phyloP scores from a whole-genome alignment of 495 filamentous ascomycete species.

The Penicillium nucicola region DNA sequence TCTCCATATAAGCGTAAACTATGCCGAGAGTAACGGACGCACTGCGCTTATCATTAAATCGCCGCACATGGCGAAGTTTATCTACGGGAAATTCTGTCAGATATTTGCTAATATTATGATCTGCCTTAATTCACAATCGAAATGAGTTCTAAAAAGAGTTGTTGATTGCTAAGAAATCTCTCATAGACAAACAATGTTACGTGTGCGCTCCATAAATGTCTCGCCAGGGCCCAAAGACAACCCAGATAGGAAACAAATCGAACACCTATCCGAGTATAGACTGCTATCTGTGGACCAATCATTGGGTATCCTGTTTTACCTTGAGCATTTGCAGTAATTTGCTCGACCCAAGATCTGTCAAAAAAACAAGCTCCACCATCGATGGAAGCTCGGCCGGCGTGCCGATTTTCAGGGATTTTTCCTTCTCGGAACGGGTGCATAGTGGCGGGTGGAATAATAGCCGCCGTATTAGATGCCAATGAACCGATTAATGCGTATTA shows the following conservation, averaged over 20 bases:
- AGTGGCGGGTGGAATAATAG: neutral
- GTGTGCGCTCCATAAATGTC: neutral
- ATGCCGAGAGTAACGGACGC: too few species aligned
- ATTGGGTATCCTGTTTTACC: neutral
- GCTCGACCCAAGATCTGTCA: neutral
- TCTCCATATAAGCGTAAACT: too few species aligned
- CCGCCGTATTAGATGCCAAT: neutral
- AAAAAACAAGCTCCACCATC: neutral
- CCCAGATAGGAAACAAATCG: neutral
- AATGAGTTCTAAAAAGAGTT: neutral
- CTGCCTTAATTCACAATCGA: neutral
- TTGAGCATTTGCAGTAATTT: neutral
- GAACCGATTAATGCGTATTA: neutral
- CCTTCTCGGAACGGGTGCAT: neutral
- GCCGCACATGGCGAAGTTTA: neutral
- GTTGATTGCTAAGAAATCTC: neutral
- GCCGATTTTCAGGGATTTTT: neutral
- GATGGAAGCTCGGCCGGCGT: slow-evolving; percentile 4
- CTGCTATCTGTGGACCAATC: neutral
- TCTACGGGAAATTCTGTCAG: neutral
- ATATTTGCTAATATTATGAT: neutral
- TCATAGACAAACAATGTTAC: too few species aligned
- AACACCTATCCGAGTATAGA: neutral
- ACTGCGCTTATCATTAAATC: neutral
- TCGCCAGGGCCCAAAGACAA: neutral